phyloP scores from a whole-genome alignment of 192 early-diverging fungal genomes.

The Backusella westeae region DNA sequence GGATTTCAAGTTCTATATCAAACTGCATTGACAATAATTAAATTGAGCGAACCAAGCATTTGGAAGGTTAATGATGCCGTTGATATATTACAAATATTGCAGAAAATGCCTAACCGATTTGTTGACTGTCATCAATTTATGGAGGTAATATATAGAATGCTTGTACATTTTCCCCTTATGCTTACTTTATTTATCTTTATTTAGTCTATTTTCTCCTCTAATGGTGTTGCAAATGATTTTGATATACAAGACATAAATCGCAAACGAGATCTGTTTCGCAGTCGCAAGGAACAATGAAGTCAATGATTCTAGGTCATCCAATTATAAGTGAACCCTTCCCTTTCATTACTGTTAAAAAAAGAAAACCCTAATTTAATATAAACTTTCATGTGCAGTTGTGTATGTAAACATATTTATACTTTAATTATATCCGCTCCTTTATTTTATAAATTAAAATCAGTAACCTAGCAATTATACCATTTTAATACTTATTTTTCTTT shows the following conservation, averaged over 20 bases:
- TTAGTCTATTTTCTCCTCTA: constrained; percentile 4
- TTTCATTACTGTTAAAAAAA: background rate
- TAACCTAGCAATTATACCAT: background rate
- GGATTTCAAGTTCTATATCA: constrained; percentile 68
- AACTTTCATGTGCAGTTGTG: background rate
- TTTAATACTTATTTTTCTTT: background rate
- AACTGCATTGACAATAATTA: constrained; percentile 66
- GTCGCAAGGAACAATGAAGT: background rate
- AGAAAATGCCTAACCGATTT: constrained; percentile 55
- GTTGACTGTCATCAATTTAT: constrained; percentile 59
- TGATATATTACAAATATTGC: constrained; percentile 52
- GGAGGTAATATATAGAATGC: constrained; percentile 28
- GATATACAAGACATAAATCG: background rate
- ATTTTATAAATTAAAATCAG: background rate
- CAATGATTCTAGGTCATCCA: background rate
- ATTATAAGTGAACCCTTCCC: background rate
- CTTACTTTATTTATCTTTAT: background rate
- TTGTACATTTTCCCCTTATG: background rate
- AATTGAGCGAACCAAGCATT: constrained; percentile 62
- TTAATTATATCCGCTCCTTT: background rate
- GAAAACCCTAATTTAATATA: background rate
- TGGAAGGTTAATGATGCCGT: constrained; percentile 51
- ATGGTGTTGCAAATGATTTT: constrained; percentile 13
- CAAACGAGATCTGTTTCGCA: constrained; percentile 5
- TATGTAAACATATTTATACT: constrained; percentile 2